A percentile compares a stretch with the other conserved stretches of the same genome.
Conservation (phyloP, 2,329 filamentous ascomycete genomes). For the Pestalotiopsis sp. region DNA sequence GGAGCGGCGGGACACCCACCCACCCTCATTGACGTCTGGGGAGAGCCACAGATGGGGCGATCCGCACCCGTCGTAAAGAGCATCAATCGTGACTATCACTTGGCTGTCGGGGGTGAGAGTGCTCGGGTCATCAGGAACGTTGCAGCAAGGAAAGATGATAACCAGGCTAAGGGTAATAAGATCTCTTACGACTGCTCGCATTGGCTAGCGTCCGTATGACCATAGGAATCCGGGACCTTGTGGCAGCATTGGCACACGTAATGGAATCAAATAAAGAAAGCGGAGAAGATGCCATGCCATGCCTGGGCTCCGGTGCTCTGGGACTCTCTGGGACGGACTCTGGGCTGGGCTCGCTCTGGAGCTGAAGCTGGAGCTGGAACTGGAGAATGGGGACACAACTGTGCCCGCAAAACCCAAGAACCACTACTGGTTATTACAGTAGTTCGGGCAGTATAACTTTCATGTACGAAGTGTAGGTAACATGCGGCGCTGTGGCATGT, state of each 20-base stretch:
- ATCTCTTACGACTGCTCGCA: background rate
- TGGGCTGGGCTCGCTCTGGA: too few relatives aligned
- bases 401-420: too few relatives aligned
- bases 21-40: background rate
- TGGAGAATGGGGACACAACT: too few relatives aligned
- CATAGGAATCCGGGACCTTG: background rate
- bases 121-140: background rate
- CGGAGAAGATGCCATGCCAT: background rate
- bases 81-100: background rate
- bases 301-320: too few relatives aligned
- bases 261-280: conserved; percentile 2
- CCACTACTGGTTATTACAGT: too few relatives aligned
- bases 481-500: too few relatives aligned
- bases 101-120: background rate
- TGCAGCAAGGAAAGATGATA: background rate
- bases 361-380: too few relatives aligned
- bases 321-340: too few relatives aligned
- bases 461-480: too few relatives aligned
- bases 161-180: background rate
- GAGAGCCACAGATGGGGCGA: background rate
- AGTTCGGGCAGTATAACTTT: too few relatives aligned
- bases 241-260: conserved; percentile 6
- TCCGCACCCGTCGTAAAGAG: background rate
- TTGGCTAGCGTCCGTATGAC: background rate
- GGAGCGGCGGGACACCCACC: background rate